phyloP scores from a whole-genome alignment of 2,329 filamentous ascomycete species.

The Aspergillus fijiensis region DNA sequence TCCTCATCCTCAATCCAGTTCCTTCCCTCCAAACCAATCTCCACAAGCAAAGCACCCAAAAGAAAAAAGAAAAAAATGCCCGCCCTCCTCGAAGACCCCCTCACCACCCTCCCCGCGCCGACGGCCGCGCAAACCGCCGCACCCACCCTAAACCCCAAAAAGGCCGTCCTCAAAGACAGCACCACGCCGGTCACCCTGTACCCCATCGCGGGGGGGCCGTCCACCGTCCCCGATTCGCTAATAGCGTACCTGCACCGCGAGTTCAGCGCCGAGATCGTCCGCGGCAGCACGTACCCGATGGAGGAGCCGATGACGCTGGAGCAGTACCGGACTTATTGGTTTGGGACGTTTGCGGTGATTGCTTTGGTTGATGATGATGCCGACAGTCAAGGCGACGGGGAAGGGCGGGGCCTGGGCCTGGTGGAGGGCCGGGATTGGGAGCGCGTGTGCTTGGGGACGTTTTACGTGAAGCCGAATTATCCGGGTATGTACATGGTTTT shows the following conservation, averaged over 20 bases:
- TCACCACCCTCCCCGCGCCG: conserved; percentile 29
- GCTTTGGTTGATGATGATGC: conserved; percentile 26
- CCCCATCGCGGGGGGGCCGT: conserved; percentile 26
- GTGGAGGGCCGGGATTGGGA: conserved; percentile 35
- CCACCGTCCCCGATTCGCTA: conserved; percentile 25
- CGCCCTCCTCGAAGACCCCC: conserved; percentile 38
- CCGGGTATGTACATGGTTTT: conserved; percentile 29
- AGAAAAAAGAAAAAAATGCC: conserved; percentile 28
- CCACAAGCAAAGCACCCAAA: not conserved
- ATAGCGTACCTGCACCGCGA: conserved; percentile 32
- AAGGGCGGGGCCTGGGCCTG: conserved; percentile 11
- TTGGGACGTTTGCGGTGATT: conserved; percentile 39
- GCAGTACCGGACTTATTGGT: conserved; percentile 39
- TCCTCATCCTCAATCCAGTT: not conserved
- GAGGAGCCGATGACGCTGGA: conserved; percentile 33
- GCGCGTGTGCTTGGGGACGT: conserved; percentile 39
- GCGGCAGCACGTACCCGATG: conserved; percentile 42
- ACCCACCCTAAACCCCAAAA: conserved; percentile 23
- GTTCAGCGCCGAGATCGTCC: conserved; percentile 37
- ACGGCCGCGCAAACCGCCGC: conserved; percentile 19
- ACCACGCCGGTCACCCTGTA: conserved; percentile 28
- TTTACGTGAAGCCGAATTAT: conserved; percentile 46
- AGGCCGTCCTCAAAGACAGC: conserved; percentile 27
- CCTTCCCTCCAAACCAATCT: not conserved
- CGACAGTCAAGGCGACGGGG: not conserved